Base-by-base conservation (phyloP, 345 rosid species). In the Boechera divaricarpa region DNA sequence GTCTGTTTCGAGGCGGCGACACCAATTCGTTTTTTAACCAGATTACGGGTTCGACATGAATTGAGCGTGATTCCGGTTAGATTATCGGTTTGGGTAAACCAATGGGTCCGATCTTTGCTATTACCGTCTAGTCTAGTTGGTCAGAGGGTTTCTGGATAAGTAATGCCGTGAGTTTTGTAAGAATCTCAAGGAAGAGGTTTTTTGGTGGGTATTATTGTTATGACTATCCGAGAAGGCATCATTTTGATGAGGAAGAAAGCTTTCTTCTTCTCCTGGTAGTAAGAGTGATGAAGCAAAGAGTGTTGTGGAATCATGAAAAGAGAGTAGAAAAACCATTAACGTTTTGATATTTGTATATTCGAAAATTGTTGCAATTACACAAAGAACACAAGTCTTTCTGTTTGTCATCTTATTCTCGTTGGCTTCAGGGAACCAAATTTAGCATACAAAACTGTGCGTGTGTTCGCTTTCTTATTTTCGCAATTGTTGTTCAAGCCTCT, bases 401-500 rank as follows among this genome's bases (percentile, higher is more conserved):
- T 70, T 52, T 13, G 26, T 11, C 16, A 73, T 56, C 18, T 77
- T 72, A 29, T 57, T 68, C 54, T 16, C 60, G 54, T 54, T 35
- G 70, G 18, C 47, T 75, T 48, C 7, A 29, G 49, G 28, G 12
- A 36, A 67, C 53, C 6, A 0, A 66, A 44, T 28, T 10, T 28
- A 49, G 18, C 67, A 9, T 60, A 62, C 70, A 70, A 77, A 77
- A 77, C 66, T 71, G 65, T 69, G 15, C 2, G 31, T 3, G 24
- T 39, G 11, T 62, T 8, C 67, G 28, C 4, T 64, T 10, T 41
- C 75, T 80, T 84, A 79, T 82, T 85, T 87, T 28, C 75, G 87
- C 79, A 86, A 73, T 67, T 81, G 83, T 66, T 78, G 90, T 77
- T 88, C 97, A 21, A 92, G 90, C 85, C 93, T 85, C 63, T 94